Evolutionary conservation across 2,329 filamentous ascomycete species (phyloP).

Genomic region (Colletotrichum australisinense): DNA sequence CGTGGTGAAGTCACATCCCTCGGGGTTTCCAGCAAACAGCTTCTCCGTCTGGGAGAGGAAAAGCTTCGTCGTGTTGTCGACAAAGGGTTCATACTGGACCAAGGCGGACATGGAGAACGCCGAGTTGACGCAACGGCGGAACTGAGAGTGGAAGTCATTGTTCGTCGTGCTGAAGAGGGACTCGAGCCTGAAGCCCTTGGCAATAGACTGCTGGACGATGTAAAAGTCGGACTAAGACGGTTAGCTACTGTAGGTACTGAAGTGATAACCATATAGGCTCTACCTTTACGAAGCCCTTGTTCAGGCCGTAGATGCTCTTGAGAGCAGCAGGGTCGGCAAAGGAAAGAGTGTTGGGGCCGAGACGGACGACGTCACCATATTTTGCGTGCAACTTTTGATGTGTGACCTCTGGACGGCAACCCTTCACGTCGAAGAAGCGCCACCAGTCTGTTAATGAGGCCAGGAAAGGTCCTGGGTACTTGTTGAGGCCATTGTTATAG

Average conservation of each 20-base stretch:
- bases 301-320: slow-evolving; percentile 83
- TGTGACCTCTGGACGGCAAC: slow-evolving; percentile 73
- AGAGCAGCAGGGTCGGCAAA: slow-evolving; percentile 80
- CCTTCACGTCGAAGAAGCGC: slow-evolving; percentile 77
- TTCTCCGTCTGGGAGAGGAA: slow-evolving; percentile 74
- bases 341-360: slow-evolving; percentile 80
- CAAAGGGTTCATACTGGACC: slow-evolving; percentile 83
- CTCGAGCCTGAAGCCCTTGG: slow-evolving; percentile 73
- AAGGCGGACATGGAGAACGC: slow-evolving; percentile 83
- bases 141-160: slow-evolving; percentile 79
- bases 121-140: slow-evolving; percentile 79
- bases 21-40: slow-evolving; percentile 58
- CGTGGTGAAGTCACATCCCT: slow-evolving; percentile 71
- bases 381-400: slow-evolving; percentile 76
- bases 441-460: slow-evolving; percentile 76
- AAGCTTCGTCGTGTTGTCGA: slow-evolving; percentile 78
- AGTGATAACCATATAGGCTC: slow-evolving; percentile 23
- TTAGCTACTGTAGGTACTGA: not conserved
- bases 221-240: slow-evolving; percentile 78
- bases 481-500: slow-evolving; percentile 70
- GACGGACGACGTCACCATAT: slow-evolving; percentile 78
- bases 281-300: slow-evolving; percentile 85
- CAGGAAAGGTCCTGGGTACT: slow-evolving; percentile 78
- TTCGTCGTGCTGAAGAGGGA: slow-evolving; percentile 83
- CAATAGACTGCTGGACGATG: slow-evolving; percentile 79